Conservation (phyloP, 441 rosid genomes). For the Francoa sonchifolia region DNA sequence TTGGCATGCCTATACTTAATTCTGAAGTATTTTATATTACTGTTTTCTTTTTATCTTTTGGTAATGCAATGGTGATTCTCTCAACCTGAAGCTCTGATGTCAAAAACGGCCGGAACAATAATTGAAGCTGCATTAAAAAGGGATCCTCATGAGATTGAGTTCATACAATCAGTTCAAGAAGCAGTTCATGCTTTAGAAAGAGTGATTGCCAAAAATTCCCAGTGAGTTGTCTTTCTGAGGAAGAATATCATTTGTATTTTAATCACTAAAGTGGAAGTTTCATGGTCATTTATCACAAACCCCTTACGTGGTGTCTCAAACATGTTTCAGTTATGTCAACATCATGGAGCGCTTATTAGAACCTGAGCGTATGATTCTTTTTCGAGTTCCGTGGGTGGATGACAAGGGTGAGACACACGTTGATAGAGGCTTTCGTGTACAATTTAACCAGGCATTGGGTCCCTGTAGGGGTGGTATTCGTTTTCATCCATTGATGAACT, state of each 20-base stretch:
- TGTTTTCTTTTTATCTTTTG: conserved; percentile 3
- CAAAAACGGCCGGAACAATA: conserved; percentile 96
- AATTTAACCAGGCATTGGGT: conserved; percentile 92
- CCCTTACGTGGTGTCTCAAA: conserved; percentile 10
- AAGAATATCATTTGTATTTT: conserved; percentile 15
- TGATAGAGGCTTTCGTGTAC: conserved; percentile 90
- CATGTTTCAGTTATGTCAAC: conserved; percentile 69
- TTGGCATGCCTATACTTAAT: conserved; percentile 2
- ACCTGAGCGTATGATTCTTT: conserved; percentile 86
- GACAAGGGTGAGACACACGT: conserved; percentile 96
- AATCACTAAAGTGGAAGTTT: conserved; percentile 9
- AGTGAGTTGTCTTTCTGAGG: conserved; percentile 43
- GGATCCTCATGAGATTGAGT: conserved; percentile 94
- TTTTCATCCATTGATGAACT: conserved; percentile 84
- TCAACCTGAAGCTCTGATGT: conserved; percentile 85
- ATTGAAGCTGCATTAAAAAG: conserved; percentile 80
- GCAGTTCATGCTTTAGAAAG: conserved; percentile 94
- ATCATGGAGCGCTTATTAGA: conserved; percentile 93
- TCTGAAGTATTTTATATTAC: conserved; percentile 9
- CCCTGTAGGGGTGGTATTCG: conserved; percentile 98
- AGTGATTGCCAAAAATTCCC: conserved; percentile 89
- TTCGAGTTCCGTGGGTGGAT: conserved; percentile 97
- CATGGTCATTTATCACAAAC: too few relatives aligned
- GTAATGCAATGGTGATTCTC: conserved; percentile 13
- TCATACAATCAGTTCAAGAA: conserved; percentile 92